A percentile compares a stretch with the other conserved stretches of the same genome.
These are phyloP conservation scores for Colletotrichum tropicicola DNA, from an alignment of 2,329 filamentous ascomycete genomes.

Conservation along the genomic window DNA sequence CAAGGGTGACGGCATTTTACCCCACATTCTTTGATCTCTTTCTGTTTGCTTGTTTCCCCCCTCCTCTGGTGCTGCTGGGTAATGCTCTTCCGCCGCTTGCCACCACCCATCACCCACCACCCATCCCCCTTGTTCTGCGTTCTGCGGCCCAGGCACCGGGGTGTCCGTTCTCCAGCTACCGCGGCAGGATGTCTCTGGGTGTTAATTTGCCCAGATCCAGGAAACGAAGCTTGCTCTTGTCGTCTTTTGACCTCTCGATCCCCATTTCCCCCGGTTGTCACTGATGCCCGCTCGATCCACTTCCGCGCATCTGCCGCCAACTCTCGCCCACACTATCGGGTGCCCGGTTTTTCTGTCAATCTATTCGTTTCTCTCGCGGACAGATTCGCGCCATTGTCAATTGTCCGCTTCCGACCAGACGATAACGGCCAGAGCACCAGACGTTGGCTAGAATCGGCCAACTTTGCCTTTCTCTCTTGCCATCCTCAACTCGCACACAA, in stretches of 20 bases:
- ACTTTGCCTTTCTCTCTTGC: too few species aligned
- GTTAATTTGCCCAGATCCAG: neutral
- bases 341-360: neutral
- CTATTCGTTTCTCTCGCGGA: neutral
- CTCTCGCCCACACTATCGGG: constrained; percentile 2
- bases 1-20: constrained; percentile 3
- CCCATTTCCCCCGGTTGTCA: neutral
- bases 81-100: constrained; percentile 1
- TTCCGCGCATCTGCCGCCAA: constrained; percentile 1
- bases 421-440: neutral
- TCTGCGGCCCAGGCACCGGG: neutral
- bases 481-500: too few species aligned
- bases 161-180: neutral
- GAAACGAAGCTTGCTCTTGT: neutral
- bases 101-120: too few species aligned
- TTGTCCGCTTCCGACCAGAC: neutral
- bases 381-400: neutral
- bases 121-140: neutral
- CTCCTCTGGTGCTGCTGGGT: neutral
- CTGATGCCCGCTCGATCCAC: constrained; percentile 17
- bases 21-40: neutral
- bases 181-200: neutral
- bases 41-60: neutral
- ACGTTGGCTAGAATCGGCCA: too few species aligned
- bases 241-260: neutral